These are phyloP conservation scores for barley (Hordeum vulgare) DNA, from an alignment of 176 grass and related monocot genomes.

Conservation along the genomic window DNA sequence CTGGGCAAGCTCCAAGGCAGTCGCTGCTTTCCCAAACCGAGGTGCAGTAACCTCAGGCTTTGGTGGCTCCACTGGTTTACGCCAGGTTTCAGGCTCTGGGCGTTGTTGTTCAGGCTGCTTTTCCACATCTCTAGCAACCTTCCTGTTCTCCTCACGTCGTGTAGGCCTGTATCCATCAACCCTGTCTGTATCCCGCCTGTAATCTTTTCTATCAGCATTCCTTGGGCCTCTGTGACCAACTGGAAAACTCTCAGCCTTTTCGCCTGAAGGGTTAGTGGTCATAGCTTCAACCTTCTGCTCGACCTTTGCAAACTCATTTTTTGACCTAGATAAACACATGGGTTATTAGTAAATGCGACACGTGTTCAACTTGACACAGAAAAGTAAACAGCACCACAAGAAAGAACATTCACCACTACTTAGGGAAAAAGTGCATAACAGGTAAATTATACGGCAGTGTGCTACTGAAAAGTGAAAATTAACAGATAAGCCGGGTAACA, in stretches of 20 bases:
- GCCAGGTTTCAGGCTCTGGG: constrained; percentile 77
- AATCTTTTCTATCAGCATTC: constrained; percentile 59
- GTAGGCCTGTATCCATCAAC: constrained; percentile 43
- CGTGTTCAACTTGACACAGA: neutral
- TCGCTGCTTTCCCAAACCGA: constrained; percentile 68
- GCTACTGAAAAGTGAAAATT: neutral
- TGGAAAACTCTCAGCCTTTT: constrained; percentile 43
- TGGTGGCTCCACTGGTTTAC: constrained; percentile 63
- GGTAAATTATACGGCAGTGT: neutral
- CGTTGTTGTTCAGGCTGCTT: constrained; percentile 53
- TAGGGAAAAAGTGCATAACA: neutral
- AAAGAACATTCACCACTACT: neutral
- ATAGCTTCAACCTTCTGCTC: constrained; percentile 54
- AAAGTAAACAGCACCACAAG: neutral
- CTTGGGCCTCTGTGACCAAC: constrained; percentile 53
- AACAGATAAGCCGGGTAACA: neutral
- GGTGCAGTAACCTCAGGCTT: constrained; percentile 44
- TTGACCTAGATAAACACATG: constrained; percentile 35
- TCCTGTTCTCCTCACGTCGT: constrained; percentile 52
- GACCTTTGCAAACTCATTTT: constrained; percentile 63
- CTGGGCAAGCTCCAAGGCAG: constrained; percentile 79
- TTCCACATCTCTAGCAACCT: constrained; percentile 42
- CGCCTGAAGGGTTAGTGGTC: constrained; percentile 29
- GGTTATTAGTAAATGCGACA: neutral
- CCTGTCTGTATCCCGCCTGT: constrained; percentile 31